Conservation (phyloP, 176 grass and related monocot species). For the Alloteropsis semialata region DNA sequence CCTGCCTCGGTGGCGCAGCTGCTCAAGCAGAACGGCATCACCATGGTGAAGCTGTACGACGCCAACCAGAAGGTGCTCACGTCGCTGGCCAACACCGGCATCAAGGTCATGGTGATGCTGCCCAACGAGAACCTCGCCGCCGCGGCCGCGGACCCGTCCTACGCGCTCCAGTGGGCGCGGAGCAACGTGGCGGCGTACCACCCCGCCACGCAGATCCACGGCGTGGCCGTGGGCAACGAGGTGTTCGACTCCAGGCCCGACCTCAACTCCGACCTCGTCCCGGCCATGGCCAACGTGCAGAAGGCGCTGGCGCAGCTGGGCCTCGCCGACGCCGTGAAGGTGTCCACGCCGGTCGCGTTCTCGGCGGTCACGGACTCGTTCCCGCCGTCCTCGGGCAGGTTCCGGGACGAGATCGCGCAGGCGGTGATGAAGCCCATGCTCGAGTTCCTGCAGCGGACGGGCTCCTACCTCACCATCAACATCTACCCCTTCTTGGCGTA, state of each 20-base stretch:
- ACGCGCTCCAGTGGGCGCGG: constrained; percentile 44
- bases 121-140: constrained; percentile 47
- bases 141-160: constrained; percentile 23
- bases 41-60: constrained; percentile 62
- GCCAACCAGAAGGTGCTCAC: constrained; percentile 34
- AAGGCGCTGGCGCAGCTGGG: constrained; percentile 27
- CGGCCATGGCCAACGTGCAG: constrained; percentile 51
- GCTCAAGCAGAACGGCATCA: constrained; percentile 42
- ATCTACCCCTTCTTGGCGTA: constrained; percentile 58
- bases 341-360: constrained; percentile 53
- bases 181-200: constrained; percentile 32
- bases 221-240: constrained; percentile 69
- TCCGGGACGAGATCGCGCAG: constrained; percentile 44
- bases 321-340: constrained; percentile 56
- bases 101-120: constrained; percentile 52
- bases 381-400: constrained; percentile 49
- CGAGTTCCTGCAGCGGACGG: constrained; percentile 40
- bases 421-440: constrained; percentile 68
- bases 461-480: constrained; percentile 60
- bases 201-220: constrained; percentile 53
- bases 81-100: constrained; percentile 45
- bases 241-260: constrained; percentile 45
- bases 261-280: constrained; percentile 19
- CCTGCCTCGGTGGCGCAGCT: constrained; percentile 49
- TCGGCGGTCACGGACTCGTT: constrained; percentile 33